Evolutionary conservation across 2,329 filamentous ascomycete genomes (phyloP).

Genomic region (Colletotrichum plurivorum): DNA sequence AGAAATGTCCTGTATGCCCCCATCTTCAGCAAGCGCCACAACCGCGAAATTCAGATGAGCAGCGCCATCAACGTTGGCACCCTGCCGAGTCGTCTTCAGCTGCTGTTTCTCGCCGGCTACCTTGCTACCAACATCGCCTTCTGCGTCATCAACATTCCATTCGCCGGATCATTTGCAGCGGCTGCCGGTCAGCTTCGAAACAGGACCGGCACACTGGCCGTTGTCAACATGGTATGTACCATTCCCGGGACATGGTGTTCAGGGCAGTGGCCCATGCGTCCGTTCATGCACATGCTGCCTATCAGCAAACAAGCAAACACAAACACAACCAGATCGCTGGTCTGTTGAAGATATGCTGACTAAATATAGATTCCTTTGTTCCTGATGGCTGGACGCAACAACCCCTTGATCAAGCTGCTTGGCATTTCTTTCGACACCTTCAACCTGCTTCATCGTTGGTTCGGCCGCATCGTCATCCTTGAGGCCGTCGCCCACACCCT

Average conservation of each 20-base stretch:
- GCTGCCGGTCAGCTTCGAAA: slow-evolving; percentile 71
- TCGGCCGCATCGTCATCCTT: slow-evolving; percentile 81
- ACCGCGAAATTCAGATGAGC: slow-evolving; percentile 75
- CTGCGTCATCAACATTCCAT: slow-evolving; percentile 78
- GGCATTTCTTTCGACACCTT: slow-evolving; percentile 86
- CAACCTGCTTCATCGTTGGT: slow-evolving; percentile 86
- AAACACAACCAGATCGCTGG: background rate
- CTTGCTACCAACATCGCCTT: slow-evolving; percentile 80
- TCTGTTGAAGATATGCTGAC: slow-evolving; percentile 30
- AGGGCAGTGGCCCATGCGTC: background rate
- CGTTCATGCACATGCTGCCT: slow-evolving; percentile 2
- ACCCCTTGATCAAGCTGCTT: slow-evolving; percentile 80
- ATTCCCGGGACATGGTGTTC: background rate
- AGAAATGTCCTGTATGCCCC: slow-evolving; percentile 76
- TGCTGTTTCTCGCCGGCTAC: slow-evolving; percentile 70
- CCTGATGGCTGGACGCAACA: slow-evolving; percentile 82
- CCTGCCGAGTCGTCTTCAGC: slow-evolving; percentile 76
- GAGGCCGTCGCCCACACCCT: slow-evolving; percentile 77
- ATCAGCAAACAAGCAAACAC: background rate
- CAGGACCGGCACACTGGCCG: slow-evolving; percentile 77
- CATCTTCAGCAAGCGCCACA: slow-evolving; percentile 75
- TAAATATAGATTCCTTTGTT: slow-evolving; percentile 72
- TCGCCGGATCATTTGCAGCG: slow-evolving; percentile 59
- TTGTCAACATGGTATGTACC: slow-evolving; percentile 79
- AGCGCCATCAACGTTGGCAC: slow-evolving; percentile 73